Conservation (phyloP, 768 basidiomycete genomes). For the Aureoboletus auriporus region DNA sequence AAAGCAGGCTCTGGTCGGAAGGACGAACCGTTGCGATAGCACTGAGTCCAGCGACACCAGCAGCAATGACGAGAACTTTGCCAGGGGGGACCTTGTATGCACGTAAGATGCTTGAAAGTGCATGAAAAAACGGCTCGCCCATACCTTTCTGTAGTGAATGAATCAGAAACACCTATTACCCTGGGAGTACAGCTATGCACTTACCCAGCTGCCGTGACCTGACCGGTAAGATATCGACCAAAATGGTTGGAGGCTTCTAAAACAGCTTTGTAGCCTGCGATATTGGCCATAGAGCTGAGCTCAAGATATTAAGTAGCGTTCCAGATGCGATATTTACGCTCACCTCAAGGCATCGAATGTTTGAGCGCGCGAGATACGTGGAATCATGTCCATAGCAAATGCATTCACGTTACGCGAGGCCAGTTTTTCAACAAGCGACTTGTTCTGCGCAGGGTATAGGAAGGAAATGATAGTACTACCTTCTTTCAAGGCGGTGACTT, state of each 20-base stretch:
- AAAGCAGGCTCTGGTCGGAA: background rate
- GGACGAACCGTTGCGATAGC: constrained; percentile 73
- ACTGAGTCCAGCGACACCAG: constrained; percentile 84
- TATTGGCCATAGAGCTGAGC: constrained; percentile 86
- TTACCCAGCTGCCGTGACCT: constrained; percentile 87
- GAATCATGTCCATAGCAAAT: constrained; percentile 92
- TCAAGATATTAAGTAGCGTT: background rate
- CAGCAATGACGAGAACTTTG: constrained; percentile 85
- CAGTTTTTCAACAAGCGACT: constrained; percentile 63
- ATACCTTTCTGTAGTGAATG: constrained; percentile 39
- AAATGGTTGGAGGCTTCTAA: constrained; percentile 88
- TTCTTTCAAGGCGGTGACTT: constrained; percentile 58
- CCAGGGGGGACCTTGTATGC: constrained; percentile 69
- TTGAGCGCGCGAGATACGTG: constrained; percentile 86
- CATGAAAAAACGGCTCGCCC: background rate
- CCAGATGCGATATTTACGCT: constrained; percentile 7
- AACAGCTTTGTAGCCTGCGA: constrained; percentile 90
- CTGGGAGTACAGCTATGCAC: constrained; percentile 24
- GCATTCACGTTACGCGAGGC: constrained; percentile 63
- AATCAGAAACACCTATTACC: constrained; percentile 4
- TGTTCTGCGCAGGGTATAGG: constrained; percentile 81
- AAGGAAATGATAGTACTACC: constrained; percentile 82
- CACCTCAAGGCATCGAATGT: constrained; percentile 87
- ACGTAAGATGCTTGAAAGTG: constrained; percentile 15
- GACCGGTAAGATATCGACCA: constrained; percentile 85